Base-by-base conservation (phyloP, 495 filamentous ascomycete genomes). In the Aspergillus heteromorphus region DNA sequence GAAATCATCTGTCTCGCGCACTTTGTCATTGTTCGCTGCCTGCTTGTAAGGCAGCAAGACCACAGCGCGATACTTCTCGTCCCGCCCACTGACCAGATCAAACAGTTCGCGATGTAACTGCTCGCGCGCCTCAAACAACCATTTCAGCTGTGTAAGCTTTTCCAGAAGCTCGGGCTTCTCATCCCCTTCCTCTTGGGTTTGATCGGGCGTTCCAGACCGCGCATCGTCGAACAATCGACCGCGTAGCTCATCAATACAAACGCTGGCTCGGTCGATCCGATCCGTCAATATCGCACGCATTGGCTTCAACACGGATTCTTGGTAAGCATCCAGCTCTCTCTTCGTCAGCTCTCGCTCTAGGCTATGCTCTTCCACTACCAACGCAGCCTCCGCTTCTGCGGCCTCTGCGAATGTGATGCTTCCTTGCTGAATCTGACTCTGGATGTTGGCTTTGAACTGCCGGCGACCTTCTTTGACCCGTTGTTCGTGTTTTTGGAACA, bases 41-140 rank as follows among this genome's bases (percentile, higher is more conserved):
- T 89, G 82, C 31, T 82, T 79, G 70, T 96, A 96, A 0, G 93
- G 92, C 18, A 85, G 80, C 0, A 92, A 68, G 18, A 96, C 85
- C 53, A 97, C 79, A 38, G 83, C 79, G 62, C 87, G 85, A 70
- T 97, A 98, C 36, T 86, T 84, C 42, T 89, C 83, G 61, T 96
- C 93, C 34, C 91, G 87, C 58, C 88, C 87, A 20, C 81, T 83
- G 6, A 95, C 79, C 1, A 98, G 73, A 34, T 93, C 87, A 64
- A 88, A 92, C n/a, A 88, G 72, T 58, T 89, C 87, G 5, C 85
- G 82, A 65, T 97, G 86, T 5, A 97, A 81, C 50, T 83, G 79
- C 67, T 98, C 95, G 6, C 92, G 85, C 6, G 87, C 87, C 62
- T 98, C 93, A 61, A 96, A 97, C 23, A 97, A 86, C 93, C 93